These are phyloP conservation scores for Backusella macrospora DNA, from an alignment of 192 early-diverging fungal species.

Conservation along the genomic window DNA sequence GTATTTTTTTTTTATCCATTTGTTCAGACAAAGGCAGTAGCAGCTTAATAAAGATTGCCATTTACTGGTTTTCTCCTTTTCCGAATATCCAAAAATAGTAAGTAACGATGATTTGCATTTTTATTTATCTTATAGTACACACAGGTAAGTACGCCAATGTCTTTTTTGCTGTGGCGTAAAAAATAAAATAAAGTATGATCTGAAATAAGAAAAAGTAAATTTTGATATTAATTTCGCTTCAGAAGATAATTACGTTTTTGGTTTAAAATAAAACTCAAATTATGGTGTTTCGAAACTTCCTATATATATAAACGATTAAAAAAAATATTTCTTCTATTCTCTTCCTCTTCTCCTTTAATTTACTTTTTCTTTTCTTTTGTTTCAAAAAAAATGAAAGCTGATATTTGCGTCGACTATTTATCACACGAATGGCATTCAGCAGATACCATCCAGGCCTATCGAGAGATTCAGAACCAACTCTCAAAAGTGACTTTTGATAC, in stretches of 20 bases:
- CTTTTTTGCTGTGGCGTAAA: too few species aligned
- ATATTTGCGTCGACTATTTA: slow-evolving; percentile 35
- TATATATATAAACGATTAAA: slow-evolving; percentile 2
- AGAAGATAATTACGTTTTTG: slow-evolving; percentile 20
- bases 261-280: slow-evolving; percentile 12
- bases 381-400: slow-evolving; percentile 26
- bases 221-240: background rate
- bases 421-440: slow-evolving; percentile 30
- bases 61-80: too few species aligned
- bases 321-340: background rate
- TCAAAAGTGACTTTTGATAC: slow-evolving; percentile 7
- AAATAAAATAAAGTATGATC: background rate
- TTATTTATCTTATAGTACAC: too few species aligned
- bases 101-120: too few species aligned
- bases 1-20: too few species aligned
- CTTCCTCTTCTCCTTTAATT: background rate
- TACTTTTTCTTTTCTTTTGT: background rate
- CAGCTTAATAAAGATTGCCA: too few species aligned
- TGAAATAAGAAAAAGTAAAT: background rate
- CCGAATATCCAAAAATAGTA: too few species aligned
- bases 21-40: too few species aligned
- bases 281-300: slow-evolving; percentile 10
- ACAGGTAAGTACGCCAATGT: too few species aligned
- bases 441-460: slow-evolving; percentile 30
- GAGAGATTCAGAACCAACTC: slow-evolving; percentile 22